Conservation (phyloP, 2,329 filamentous ascomycete genomes). For the Colletotrichum scovillei region DNA sequence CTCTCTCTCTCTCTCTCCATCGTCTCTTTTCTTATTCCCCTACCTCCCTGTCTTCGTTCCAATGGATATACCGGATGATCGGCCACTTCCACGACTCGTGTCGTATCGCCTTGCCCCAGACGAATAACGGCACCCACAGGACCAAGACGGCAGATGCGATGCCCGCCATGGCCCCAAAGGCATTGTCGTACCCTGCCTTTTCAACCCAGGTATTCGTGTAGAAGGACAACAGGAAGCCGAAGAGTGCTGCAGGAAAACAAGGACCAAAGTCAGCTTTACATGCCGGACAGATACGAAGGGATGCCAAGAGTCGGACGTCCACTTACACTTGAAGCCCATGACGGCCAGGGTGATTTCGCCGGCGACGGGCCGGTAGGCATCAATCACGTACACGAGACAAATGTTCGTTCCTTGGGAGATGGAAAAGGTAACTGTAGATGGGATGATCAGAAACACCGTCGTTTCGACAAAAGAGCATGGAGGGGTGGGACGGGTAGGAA, state of each 20-base stretch:
- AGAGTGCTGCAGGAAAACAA: conserved; percentile 50
- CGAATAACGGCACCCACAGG: conserved; percentile 61
- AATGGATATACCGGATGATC: conserved; percentile 57
- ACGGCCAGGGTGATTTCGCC: conserved; percentile 66
- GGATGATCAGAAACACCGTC: conserved; percentile 16
- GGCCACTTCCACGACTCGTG: conserved; percentile 60
- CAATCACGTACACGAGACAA: conserved; percentile 67
- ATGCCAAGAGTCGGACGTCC: background rate
- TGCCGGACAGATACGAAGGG: background rate
- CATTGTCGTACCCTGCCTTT: conserved; percentile 58
- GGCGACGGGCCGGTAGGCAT: conserved; percentile 67
- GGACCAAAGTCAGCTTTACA: conserved; percentile 22
- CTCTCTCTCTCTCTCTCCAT: background rate
- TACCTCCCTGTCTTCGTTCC: conserved; percentile 65
- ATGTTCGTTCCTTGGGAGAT: conserved; percentile 68
- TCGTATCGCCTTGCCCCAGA: conserved; percentile 63
- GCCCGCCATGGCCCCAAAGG: conserved; percentile 68
- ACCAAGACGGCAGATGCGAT: conserved; percentile 60
- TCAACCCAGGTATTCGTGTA: conserved; percentile 70
- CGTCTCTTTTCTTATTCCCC: conserved; percentile 54
- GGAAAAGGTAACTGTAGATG: conserved; percentile 61
- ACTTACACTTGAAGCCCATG: conserved; percentile 65
- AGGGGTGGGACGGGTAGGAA: background rate
- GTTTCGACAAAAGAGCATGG: background rate
- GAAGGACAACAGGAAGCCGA: conserved; percentile 69